These are phyloP conservation scores for Penicillium sp. DNA, from an alignment of 2,329 filamentous ascomycete genomes.

Conservation along the genomic window DNA sequence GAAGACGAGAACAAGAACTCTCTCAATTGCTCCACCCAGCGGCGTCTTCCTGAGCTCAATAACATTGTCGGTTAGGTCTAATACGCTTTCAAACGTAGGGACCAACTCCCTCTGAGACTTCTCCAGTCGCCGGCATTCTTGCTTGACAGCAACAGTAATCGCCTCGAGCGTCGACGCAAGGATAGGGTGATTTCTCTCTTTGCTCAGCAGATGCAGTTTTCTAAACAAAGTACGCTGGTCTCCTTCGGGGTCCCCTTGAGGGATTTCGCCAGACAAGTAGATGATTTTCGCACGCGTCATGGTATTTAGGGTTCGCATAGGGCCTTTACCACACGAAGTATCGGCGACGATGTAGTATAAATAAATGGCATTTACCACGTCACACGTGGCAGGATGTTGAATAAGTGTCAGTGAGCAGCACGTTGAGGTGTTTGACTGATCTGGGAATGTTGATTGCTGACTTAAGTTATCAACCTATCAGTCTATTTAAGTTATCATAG, in stretches of 20 bases:
- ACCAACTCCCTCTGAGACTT: neutral
- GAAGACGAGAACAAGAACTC: neutral
- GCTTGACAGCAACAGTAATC: neutral
- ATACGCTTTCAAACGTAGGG: neutral
- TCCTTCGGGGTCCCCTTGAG: neutral
- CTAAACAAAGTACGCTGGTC: neutral
- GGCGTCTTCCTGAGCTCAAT: neutral
- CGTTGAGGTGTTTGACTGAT: too few relatives aligned
- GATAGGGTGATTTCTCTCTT: neutral
- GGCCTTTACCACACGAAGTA: neutral
- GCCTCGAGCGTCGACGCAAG: neutral
- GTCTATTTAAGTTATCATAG: too few relatives aligned
- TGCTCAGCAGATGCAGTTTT: neutral
- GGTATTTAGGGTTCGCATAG: neutral
- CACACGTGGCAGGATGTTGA: too few relatives aligned
- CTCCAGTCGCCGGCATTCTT: neutral
- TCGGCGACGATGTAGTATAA: neutral
- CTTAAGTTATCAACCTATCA: neutral
- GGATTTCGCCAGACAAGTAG: neutral
- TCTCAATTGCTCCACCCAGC: neutral
- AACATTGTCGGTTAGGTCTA: neutral
- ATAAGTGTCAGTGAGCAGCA: too few relatives aligned
- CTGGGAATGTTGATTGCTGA: too few relatives aligned
- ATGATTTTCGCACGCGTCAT: neutral
- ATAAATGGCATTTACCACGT: neutral